A percentile compares a stretch with the other conserved stretches of the same genome.
phyloP scores from a whole-genome alignment of 192 early-diverging fungal genomes.

The Gryganskiella cystojenkinii region DNA sequence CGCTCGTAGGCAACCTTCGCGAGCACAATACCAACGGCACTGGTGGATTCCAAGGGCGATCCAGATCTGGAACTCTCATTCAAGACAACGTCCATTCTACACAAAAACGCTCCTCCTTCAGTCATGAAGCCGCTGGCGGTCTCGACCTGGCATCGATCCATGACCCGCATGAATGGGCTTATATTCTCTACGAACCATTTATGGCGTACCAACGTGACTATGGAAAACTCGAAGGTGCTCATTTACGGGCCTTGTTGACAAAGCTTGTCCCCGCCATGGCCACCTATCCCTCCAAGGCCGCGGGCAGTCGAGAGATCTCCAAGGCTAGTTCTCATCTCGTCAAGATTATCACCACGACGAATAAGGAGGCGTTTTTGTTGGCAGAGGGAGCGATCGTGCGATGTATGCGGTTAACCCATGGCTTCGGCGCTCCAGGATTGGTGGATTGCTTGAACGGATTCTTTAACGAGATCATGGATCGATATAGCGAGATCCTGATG shows the following conservation, averaged over 20 bases:
- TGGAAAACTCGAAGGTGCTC: conserved; percentile 61
- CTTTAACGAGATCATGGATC: conserved; percentile 57
- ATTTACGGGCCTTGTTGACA: conserved; percentile 55
- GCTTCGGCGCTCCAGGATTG: conserved; percentile 66
- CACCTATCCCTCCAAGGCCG: conserved; percentile 15
- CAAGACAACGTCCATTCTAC: too few species aligned
- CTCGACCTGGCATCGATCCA: conserved; percentile 24
- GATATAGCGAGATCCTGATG: conserved; percentile 54
- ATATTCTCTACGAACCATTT: conserved; percentile 73
- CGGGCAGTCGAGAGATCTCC: conserved; percentile 52
- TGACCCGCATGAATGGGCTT: conserved; percentile 66
- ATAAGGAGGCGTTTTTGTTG: conserved; percentile 42
- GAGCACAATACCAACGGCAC: conserved; percentile 17
- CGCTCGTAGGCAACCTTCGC: conserved; percentile 40
- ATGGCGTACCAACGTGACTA: conserved; percentile 70
- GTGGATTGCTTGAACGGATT: conserved; percentile 63
- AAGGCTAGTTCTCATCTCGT: conserved; percentile 63
- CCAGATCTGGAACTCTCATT: conserved; percentile 36
- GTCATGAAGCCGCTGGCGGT: conserved; percentile 7
- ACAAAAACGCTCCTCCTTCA: conserved; percentile 16
- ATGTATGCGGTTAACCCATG: conserved; percentile 70
- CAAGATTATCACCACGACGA: conserved; percentile 48
- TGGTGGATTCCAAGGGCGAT: neutral
- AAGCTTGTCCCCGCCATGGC: conserved; percentile 28
- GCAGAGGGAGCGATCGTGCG: conserved; percentile 59